Evolutionary conservation across 2,329 filamentous ascomycete genomes (phyloP), one percentile per base, ranked within the genome.

Genomic region (Verticillium dahliae): DNA sequence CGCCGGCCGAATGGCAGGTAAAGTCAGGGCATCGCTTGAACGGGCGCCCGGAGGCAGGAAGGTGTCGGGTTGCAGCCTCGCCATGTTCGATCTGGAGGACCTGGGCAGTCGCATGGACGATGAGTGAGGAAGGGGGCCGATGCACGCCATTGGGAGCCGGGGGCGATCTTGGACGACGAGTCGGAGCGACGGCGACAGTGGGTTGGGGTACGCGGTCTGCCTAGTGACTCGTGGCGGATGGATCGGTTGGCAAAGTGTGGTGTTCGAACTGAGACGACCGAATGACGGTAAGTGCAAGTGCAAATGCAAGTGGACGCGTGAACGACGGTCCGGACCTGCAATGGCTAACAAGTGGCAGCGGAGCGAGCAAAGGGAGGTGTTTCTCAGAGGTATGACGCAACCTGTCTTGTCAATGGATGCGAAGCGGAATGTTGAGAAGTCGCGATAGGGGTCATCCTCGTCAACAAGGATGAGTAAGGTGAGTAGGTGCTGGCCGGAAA

Each of bases 1-100:
- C 22, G 45, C 11, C 45, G 45, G n/a, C 45, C 13, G 45, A 22
- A 66, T 59, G 69, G 65, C 56, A 67, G 57, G 69, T 60, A 61
- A 71, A 65, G 33, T 70, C 66, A 33, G 65, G 68, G 50, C 72
- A 72, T 66, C 68, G 70, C 57, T 78, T 75, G 63, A 71, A 67
- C 59, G 70, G 56, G 73, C 73, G 11, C 45, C 45, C 9, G 45
- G 45, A 27, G 78, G 75, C 67, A 78, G 69, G 68, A 79, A 79
- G 34, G 77, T 75, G 65, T 80, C 76, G 62, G 75, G 71, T 38
- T 74, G 72, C 38, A 78, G 62, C 64, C 74, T 78, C 64, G 73
- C 72, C 77, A 80, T 80, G 65, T 69, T 55, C n/a, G 41, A 34
- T 14, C 58, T 35, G 13, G 58, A 59, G 15, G 58, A 59, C 45